These are phyloP conservation scores for Dichotomopilus funicola DNA, from an alignment of 2,329 filamentous ascomycete genomes.

Conservation along the genomic window DNA sequence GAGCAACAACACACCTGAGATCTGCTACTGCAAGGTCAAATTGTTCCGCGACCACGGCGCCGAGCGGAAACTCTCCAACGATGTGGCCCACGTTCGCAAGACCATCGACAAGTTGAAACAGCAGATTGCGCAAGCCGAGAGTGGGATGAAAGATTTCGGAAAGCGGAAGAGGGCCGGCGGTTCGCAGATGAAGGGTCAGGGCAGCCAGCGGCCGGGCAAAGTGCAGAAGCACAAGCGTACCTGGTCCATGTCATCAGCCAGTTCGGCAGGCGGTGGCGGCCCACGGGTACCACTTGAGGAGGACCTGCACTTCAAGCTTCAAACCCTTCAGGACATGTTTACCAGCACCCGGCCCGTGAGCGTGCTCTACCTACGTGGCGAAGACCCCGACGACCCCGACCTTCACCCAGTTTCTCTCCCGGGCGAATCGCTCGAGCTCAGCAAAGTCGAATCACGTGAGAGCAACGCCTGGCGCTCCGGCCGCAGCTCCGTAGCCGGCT, in stretches of 20 bases:
- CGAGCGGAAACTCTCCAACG: constrained; percentile 89
- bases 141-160: constrained; percentile 58
- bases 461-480: constrained; percentile 48
- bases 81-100: constrained; percentile 91
- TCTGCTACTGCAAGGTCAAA: constrained; percentile 95
- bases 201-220: constrained; percentile 65
- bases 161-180: constrained; percentile 54
- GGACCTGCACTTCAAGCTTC: constrained; percentile 71
- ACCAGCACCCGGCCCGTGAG: constrained; percentile 74
- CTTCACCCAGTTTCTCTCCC: constrained; percentile 67
- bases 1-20: constrained; percentile 52
- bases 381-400: constrained; percentile 74
- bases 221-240: constrained; percentile 85
- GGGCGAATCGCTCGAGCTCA: constrained; percentile 58
- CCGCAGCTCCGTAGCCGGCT: constrained; percentile 52
- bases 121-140: constrained; percentile 75
- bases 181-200: constrained; percentile 37
- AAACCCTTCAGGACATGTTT: constrained; percentile 80
- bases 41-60: constrained; percentile 94
- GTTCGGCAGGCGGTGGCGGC: constrained; percentile 47
- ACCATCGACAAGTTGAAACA: constrained; percentile 94
- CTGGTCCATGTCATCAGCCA: constrained; percentile 85
- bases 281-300: constrained; percentile 56
- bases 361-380: constrained; percentile 69
- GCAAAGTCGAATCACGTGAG: constrained; percentile 45